Base-by-base conservation (phyloP, 2,329 filamentous ascomycete species). In the Capronia epimyces region DNA sequence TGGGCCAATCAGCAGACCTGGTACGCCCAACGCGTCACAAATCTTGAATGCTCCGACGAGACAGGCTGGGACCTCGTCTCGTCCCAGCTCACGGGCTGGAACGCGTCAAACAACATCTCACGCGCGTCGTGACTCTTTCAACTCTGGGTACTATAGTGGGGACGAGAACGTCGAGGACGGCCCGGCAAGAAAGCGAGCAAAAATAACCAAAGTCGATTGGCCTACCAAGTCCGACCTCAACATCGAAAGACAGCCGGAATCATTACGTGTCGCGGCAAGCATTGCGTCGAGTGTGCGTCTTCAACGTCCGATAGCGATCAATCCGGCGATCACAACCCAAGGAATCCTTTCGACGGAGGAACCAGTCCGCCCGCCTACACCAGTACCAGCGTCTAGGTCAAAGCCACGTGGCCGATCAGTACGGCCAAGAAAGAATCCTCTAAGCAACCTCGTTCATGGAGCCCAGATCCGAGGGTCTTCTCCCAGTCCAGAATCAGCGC, bases 231-330 rank as follows among this genome's bases (percentile, higher is more conserved):
- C 66, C 77, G 55, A 81, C 80, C 18, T 86, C 60, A 74, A 74
- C 50, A 74, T 96, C 62, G 86, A 84, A 45, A 77, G 80, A 32
- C 83, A 82, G 24, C 80, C 83, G 8, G 89, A 93, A 43, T 94
- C 88, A 2, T 74, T 97, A 21, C 81, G 90, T 43, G 89, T 95
- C n/a, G 84, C 87, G 53, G 91, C 91, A 41, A 95, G 89, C 65
- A 95, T 87, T 13, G 86, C 90, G 39, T 88, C 89, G 36, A 95
- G 90, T 3, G 77, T 97, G 52, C 86, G 91, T 37, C 84, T 84
- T 42, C 86, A 95, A 66, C 81, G 89, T 39, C 91, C 91, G 3
- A 77, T 87, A 3, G 69, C 72, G 5, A 58, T 73, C 21, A 72
- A 72, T 48, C 69, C 71, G 32, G 58, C 64, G 7, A 56, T 63